Base-by-base conservation (phyloP, 768 basidiomycete species). In the Tremella mesenterica region DNA sequence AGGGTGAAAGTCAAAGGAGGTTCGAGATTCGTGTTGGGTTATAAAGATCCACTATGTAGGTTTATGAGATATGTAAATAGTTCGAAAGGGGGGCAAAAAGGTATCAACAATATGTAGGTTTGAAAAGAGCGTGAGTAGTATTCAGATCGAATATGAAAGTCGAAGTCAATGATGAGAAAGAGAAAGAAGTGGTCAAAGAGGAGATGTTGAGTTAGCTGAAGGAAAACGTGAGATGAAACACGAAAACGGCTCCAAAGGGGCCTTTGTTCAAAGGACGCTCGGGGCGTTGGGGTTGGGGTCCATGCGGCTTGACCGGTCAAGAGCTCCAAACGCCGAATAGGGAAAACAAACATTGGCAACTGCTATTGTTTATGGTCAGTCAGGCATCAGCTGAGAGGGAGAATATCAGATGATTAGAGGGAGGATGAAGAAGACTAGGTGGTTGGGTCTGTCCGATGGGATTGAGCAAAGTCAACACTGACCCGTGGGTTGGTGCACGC, bases 41-140 rank as follows among this genome's bases (percentile, higher is more conserved):
- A n/a, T n/a, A n/a, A n/a, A n/a, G n/a, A n/a, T n/a, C n/a, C n/a
- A n/a, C n/a, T n/a, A n/a, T n/a, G n/a, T n/a, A n/a, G n/a, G n/a
- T n/a, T n/a, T n/a, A n/a, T n/a, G n/a, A n/a, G n/a, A n/a, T n/a
- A n/a, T n/a, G n/a, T n/a, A n/a, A n/a, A 23, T 5, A n/a, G 38
- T n/a, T 41, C 38, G 38, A 41, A n/a, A 23, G n/a, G n/a, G 38
- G 38, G 23, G n/a, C 38, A n/a, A 41, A 41, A 23, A 5, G 38
- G n/a, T 18, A 23, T 18, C n/a, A 5, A 41, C 23, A 41, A 41
- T 18, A 41, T 23, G 38, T 18, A 41, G n/a, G n/a, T n/a, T n/a
- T 41, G 38, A 18, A 41, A 41, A 41, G 38, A 41, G 38, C 38
- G 38, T 41, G 38, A 18, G n/a, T n/a, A n/a, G n/a, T 41, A 41